These are phyloP conservation scores for Pancytospora philotis DNA, from an alignment of 371 early-diverging fungal species.

Conservation along the genomic window DNA sequence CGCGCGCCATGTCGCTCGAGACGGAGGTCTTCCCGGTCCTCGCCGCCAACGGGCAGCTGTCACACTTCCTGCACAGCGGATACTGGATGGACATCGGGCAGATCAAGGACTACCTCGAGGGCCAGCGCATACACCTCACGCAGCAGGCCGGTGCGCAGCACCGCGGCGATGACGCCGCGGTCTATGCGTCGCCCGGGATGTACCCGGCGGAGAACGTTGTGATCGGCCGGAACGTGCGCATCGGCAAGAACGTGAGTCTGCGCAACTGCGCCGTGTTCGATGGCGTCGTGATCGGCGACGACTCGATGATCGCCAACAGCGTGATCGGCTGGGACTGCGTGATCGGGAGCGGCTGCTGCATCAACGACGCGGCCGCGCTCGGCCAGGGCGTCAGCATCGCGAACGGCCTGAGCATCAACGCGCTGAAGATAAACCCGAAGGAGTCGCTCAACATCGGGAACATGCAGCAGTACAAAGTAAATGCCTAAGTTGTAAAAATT, in stretches of 20 bases:
- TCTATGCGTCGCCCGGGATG: conserved; percentile 42
- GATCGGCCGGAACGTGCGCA: conserved; percentile 70
- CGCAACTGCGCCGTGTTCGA: conserved; percentile 77
- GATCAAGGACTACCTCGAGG: conserved; percentile 88
- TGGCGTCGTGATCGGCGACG: conserved; percentile 70
- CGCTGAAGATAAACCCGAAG: neutral
- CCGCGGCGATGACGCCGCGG: neutral
- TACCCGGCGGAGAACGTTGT: conserved; percentile 80
- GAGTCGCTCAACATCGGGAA: neutral
- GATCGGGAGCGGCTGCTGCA: conserved; percentile 20
- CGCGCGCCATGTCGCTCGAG: conserved; percentile 63
- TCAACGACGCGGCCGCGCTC: neutral
- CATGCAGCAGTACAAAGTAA: neutral
- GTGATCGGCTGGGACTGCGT: conserved; percentile 87
- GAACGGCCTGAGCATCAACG: neutral
- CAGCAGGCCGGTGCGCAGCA: neutral
- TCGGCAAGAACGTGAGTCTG: conserved; percentile 65
- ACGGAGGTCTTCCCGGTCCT: conserved; percentile 88
- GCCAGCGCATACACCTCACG: conserved; percentile 72
- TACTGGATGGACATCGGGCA: conserved; percentile 99
- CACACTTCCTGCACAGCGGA: conserved; percentile 78
- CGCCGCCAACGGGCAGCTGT: conserved; percentile 71
- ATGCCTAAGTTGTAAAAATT: neutral
- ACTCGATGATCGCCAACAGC: conserved; percentile 73
- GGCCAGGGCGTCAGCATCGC: conserved; percentile 8